Base-by-base conservation (phyloP, 768 basidiomycete genomes). In the Hysterangium stoloniferum region DNA sequence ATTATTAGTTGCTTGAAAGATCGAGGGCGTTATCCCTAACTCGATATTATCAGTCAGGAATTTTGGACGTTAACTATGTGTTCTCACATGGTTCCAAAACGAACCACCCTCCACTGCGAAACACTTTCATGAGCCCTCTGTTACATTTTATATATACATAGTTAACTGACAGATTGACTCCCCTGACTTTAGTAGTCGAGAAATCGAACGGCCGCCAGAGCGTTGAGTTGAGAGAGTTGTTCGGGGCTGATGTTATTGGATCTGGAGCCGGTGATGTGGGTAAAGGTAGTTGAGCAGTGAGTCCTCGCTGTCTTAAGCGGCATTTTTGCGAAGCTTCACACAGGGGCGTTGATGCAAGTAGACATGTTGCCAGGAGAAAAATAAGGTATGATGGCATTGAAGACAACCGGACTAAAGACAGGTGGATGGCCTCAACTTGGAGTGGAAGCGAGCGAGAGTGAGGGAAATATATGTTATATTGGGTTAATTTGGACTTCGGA, bases 21-120 rank as follows among this genome's bases (percentile, higher is more conserved):
- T 68, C 57, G 80, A 83, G 1, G 85, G 85, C 1, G 82, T 86
- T 49, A 87, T 86, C 85, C 85, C 86, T 28, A 84, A 83, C 80
- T 85, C 52, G 11, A 31, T 13, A 48, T 34, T 34, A 42, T 49
- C 20, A 40, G 5, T 29, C 15, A 29, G 27, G 28, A 4, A 37
- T n/a, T 22, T 19, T 7, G 20, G 22, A 12, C 25, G 43, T 6
- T 6, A 19, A 9, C 8, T 13, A 41, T 6, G 13, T 22, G 17
- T 33, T 25, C 13, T 27, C 33, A 49, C 55, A 38, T 25, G 53
- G 53, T 37, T 82, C 80, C 2, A 82, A 64, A 13, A 82, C 77
- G 52, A 82, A 73, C 80, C 80, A 81, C 1, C 79, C 79, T 13
- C 79, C 79, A 25, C 79, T 78, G 54, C 15, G 13, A 34, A n/a